Evolutionary conservation across 371 early-diverging fungal species (phyloP).

Genomic region (Rhizopus sp.): DNA sequence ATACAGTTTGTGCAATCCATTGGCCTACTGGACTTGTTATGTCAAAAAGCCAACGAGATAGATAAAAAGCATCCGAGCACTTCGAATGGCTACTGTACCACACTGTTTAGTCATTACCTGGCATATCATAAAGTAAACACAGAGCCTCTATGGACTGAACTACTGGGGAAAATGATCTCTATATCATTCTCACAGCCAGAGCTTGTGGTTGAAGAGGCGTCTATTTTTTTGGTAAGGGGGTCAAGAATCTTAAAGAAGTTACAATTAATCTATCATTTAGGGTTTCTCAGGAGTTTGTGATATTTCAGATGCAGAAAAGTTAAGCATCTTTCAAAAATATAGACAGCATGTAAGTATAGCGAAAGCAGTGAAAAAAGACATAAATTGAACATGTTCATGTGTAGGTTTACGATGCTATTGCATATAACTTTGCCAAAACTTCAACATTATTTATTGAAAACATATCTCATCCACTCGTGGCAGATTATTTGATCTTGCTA

Average conservation of each 20-base stretch:
- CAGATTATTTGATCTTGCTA: conserved; percentile 31
- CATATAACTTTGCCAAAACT: conserved; percentile 29
- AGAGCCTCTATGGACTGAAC: conserved; percentile 43
- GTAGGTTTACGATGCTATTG: conserved; percentile 35
- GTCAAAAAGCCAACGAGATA: conserved; percentile 9
- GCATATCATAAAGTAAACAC: conserved; percentile 20
- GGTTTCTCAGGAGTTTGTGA: conserved; percentile 7
- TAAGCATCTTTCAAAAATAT: conserved; percentile 32
- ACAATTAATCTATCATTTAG: conserved; percentile 5
- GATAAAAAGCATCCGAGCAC: conserved; percentile 12
- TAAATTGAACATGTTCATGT: neutral
- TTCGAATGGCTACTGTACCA: conserved; percentile 16
- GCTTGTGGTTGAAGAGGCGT: conserved; percentile 30
- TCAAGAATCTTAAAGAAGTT: neutral
- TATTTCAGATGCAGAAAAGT: conserved; percentile 11
- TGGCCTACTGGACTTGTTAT: conserved; percentile 24
- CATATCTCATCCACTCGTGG: conserved; percentile 17
- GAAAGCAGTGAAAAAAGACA: neutral
- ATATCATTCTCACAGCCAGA: conserved; percentile 38
- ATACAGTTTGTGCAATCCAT: conserved; percentile 32
- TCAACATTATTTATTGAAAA: conserved; percentile 14
- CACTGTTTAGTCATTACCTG: conserved; percentile 55
- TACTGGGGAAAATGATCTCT: conserved; percentile 37
- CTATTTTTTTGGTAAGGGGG: conserved; percentile 30
- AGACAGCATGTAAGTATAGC: conserved; percentile 16